Evolutionary conservation across 1,284 basidiomycete species (phyloP), one percentile per base, ranked within the genome.

Genomic region (Vanrija humicola): DNA sequence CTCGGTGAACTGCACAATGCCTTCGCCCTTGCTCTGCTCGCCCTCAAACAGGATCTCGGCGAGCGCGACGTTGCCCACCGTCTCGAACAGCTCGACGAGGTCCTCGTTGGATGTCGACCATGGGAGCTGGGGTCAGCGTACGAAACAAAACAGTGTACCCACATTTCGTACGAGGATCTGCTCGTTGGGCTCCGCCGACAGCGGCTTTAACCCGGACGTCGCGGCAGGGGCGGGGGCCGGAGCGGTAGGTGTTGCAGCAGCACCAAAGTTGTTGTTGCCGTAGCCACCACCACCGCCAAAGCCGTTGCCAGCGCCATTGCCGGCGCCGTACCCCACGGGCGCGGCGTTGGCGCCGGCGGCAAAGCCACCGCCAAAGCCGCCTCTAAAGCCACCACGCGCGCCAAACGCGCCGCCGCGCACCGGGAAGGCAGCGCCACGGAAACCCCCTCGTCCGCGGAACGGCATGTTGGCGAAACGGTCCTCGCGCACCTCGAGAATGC

Each of bases 101-200:
- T 98, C 95, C 71, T 98, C 94, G 75, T 98, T 96, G n/a, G 93
- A 90, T 38, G 95, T 98, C 16, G 93, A 97, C 92, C 93, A 98
- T 0, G 95, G 95, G 18, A 98, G 79, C 92, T 97, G 65, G 12
- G 34, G 43, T 55, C 39, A 15, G 43, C 21, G 29, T 29, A 25
- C n/a, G 55, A 28, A 7, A 49, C 6, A 38, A 34, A 15, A 19
- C 29, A 16, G 15, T 21, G 43, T 7, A 85, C 92, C 78, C 75
- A 94, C 92, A 75, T 98, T 98, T 77, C 90, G 87, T 66, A 97
- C 94, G 83, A 94, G 90, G 70, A 98, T 97, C 79, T 98, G 95
- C 74, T 91, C 89, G 70, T 87, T 92, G 1, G 94, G 93, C 65
- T 93, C 86, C 1, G 88, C 80, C 19, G 66, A 65, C 44, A 83